Conservation (phyloP, 495 filamentous ascomycete species). For the Staphylotrichum longicolle region DNA sequence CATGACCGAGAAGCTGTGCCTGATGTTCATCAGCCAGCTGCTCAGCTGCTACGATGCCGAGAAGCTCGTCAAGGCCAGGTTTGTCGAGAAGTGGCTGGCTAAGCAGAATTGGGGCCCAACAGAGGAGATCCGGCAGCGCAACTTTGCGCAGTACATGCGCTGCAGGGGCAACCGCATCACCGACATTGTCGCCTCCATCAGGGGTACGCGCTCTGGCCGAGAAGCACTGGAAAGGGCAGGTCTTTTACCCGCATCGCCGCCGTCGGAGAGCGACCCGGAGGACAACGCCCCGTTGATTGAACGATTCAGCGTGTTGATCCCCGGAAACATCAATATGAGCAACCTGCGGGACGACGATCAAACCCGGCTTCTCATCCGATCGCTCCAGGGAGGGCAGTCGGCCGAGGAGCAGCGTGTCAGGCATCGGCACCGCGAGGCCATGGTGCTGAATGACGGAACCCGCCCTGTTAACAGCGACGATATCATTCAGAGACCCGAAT, state of each 20-base stretch:
- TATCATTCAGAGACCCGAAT: slow-evolving; percentile 51
- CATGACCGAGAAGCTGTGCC: slow-evolving; percentile 49
- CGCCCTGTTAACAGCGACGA: slow-evolving; percentile 55
- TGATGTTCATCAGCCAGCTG: slow-evolving; percentile 47
- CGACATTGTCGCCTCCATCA: slow-evolving; percentile 42
- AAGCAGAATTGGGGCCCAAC: slow-evolving; percentile 54
- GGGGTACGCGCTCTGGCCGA: slow-evolving; percentile 37
- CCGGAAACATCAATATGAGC: slow-evolving; percentile 35
- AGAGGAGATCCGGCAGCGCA: slow-evolving; percentile 43
- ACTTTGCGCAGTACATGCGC: slow-evolving; percentile 45
- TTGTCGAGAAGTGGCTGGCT: slow-evolving; percentile 56
- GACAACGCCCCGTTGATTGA: slow-evolving; percentile 17
- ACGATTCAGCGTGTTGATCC: slow-evolving; percentile 36
- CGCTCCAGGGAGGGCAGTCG: slow-evolving; percentile 39
- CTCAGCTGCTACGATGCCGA: slow-evolving; percentile 42
- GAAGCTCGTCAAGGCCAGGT: slow-evolving; percentile 47
- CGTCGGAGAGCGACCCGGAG: slow-evolving; percentile 21
- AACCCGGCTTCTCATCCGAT: slow-evolving; percentile 36
- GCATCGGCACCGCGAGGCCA: slow-evolving; percentile 58
- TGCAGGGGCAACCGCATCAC: slow-evolving; percentile 46
- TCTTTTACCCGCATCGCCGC: slow-evolving; percentile 32
- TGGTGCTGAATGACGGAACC: slow-evolving; percentile 63
- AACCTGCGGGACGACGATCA: slow-evolving; percentile 32
- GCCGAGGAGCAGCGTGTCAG: slow-evolving; percentile 53
- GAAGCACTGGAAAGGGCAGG: slow-evolving; percentile 43